Evolutionary conservation across 768 basidiomycete species (phyloP).

Genomic region (Mycena venus): DNA sequence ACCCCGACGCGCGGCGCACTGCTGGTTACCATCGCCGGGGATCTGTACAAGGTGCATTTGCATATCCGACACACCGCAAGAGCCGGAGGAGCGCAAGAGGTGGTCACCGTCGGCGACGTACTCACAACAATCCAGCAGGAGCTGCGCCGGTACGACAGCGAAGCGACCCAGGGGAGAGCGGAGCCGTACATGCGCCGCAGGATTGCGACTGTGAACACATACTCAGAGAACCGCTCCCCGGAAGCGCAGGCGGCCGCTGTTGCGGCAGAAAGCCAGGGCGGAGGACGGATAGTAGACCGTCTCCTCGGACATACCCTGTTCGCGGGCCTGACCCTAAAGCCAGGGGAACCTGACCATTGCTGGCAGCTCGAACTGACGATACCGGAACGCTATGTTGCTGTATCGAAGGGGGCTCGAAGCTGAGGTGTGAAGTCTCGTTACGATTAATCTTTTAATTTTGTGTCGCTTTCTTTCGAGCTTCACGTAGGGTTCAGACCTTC

Average conservation of each 20-base stretch:
- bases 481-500: too few relatives aligned
- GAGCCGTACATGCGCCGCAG: conserved; percentile 6
- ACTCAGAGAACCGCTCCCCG: not conserved
- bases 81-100: too few relatives aligned
- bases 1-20: not conserved
- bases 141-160: conserved; percentile 2
- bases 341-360: not conserved
- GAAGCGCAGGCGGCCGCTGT: not conserved
- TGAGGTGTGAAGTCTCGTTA: too few relatives aligned
- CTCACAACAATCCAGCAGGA: not conserved
- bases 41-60: not conserved
- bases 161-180: not conserved
- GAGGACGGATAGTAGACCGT: not conserved
- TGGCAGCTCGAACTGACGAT: conserved; percentile 2
- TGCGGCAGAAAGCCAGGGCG: not conserved
- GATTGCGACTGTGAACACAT: conserved; percentile 18
- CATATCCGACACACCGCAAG: not conserved
- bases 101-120: conserved; percentile 21
- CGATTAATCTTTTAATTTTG: too few relatives aligned
- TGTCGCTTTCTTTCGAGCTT: too few relatives aligned
- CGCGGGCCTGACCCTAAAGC: not conserved
- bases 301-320: conserved; percentile 18
- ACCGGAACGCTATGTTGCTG: conserved; percentile 14
- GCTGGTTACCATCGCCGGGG: not conserved
- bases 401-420: too few relatives aligned